Conservation (phyloP, 805 yeast genomes). For the Clavispora santaluciae region DNA sequence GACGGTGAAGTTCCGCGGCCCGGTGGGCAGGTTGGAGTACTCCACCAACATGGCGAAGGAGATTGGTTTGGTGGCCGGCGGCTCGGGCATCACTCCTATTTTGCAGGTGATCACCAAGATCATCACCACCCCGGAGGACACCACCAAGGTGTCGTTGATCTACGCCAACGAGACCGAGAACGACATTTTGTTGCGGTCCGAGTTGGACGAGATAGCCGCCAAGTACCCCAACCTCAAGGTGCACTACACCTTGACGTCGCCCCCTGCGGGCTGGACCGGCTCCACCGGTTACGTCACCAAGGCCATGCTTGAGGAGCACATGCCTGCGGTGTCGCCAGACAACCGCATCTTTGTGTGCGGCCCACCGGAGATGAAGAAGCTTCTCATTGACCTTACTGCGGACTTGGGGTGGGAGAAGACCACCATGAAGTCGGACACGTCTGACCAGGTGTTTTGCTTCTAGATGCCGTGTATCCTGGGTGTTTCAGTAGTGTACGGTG, state of each 20-base stretch:
- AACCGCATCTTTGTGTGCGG: constrained; percentile 69
- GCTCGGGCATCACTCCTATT: constrained; percentile 88
- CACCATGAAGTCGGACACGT: constrained; percentile 41
- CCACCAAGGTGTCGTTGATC: constrained; percentile 55
- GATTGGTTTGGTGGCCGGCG: constrained; percentile 74
- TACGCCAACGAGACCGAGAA: constrained; percentile 74
- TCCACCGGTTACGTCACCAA: constrained; percentile 55
- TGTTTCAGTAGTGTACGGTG: neutral
- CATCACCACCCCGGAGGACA: constrained; percentile 64
- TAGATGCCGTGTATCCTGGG: constrained; percentile 14
- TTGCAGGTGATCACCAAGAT: constrained; percentile 71
- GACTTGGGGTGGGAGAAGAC: constrained; percentile 61
- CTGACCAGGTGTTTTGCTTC: constrained; percentile 56
- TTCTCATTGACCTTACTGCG: constrained; percentile 44
- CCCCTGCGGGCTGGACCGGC: constrained; percentile 52
- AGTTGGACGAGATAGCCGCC: constrained; percentile 62
- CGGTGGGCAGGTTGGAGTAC: constrained; percentile 69
- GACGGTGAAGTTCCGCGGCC: constrained; percentile 69
- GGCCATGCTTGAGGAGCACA: constrained; percentile 47
- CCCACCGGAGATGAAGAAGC: constrained; percentile 62
- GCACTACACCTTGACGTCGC: constrained; percentile 52
- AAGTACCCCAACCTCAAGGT: constrained; percentile 61
- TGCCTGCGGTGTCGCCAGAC: constrained; percentile 48
- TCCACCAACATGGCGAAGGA: constrained; percentile 53
- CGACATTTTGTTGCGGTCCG: constrained; percentile 68